Evolutionary conservation across 2,329 filamentous ascomycete species (phyloP), one percentile per base, ranked within the genome.

Genomic region (Zarea fungicola): DNA sequence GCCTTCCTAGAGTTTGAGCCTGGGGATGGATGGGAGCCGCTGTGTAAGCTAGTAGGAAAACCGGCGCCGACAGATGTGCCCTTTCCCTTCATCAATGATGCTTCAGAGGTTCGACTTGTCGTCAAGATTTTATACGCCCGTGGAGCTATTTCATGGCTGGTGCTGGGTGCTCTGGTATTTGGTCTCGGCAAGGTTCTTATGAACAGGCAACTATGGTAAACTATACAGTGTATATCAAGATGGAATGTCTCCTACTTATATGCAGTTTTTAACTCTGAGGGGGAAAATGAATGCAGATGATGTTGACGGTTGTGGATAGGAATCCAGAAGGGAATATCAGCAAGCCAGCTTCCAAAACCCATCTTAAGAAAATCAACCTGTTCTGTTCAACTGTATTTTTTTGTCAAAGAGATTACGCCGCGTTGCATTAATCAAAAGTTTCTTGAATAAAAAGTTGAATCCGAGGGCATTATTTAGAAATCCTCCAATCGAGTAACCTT

Each of bases 401-500:
- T 29, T 8, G 28, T 29, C 14, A 29, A 8, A 8, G 28, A 8
- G 28, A 29, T 29, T 29, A 29, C 14, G 28, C 14, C 14, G 28
- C 28, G 14, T 8, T 14, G 8, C 28, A 14, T 8, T 14, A 8
- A 29, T 29, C 8, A 29, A 29, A 29, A 29, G 8, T 8, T 29
- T 14, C 8, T 14, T 29, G 28, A n/a, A n/a, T 36, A 36, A 21
- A 5, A 39, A 39, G 21, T 7, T 2, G n/a, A n/a, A 19, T 19
- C 25, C 5, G 11, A 16, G 19, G n/a, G 7, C 9, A 11, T n/a
- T 23, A 18, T 3, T 57, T 40, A 75, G 49, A 75, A 75, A 51
- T 76, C 68, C 57, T 78, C 74, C 52, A 76, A 32, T 58, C 65
- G 74, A 52, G 65, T 66, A 6, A 78, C 73, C 6, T 72, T 63